These are phyloP conservation scores for Colletotrichum tabaci DNA, from an alignment of 2,329 filamentous ascomycete species.

Conservation along the genomic window DNA sequence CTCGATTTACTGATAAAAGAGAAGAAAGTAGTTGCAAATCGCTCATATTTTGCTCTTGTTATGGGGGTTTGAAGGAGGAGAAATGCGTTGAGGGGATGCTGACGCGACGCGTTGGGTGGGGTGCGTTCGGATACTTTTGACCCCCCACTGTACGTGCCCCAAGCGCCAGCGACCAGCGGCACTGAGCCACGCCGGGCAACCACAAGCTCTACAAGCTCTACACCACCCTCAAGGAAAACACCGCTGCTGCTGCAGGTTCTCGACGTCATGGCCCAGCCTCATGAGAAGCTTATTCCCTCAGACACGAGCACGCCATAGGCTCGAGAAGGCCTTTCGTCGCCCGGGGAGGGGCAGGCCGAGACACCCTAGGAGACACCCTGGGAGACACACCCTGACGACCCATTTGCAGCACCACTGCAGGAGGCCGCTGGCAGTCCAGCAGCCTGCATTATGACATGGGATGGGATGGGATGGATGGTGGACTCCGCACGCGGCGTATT, in stretches of 20 bases:
- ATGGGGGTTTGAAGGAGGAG: no score
- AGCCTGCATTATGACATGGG: background rate
- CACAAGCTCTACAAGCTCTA: background rate
- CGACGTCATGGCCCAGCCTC: conserved; percentile 31
- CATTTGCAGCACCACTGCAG: conserved; percentile 15
- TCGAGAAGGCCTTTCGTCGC: background rate
- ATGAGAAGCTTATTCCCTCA: conserved; percentile 38
- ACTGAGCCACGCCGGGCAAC: background rate
- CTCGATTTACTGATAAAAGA: no score
- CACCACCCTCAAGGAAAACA: background rate
- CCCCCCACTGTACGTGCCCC: no score
- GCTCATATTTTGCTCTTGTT: no score
- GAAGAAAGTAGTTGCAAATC: no score
- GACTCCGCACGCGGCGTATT: conserved; percentile 20
- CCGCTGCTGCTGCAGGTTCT: conserved; percentile 11
- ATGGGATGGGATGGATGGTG: background rate
- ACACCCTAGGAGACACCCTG: background rate
- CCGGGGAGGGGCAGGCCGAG: background rate
- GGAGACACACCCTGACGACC: background rate
- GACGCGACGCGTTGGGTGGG: no score
- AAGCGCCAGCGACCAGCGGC: conserved; percentile 1
- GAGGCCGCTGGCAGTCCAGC: conserved; percentile 14
- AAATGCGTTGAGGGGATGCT: no score
- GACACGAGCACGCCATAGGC: conserved; percentile 33
- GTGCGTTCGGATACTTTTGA: no score